Percentiles rank a stretch among this genome's conserved stretches.
phyloP scores from a whole-genome alignment of 2,329 filamentous ascomycete genomes.

The Neobulgaria alba region DNA sequence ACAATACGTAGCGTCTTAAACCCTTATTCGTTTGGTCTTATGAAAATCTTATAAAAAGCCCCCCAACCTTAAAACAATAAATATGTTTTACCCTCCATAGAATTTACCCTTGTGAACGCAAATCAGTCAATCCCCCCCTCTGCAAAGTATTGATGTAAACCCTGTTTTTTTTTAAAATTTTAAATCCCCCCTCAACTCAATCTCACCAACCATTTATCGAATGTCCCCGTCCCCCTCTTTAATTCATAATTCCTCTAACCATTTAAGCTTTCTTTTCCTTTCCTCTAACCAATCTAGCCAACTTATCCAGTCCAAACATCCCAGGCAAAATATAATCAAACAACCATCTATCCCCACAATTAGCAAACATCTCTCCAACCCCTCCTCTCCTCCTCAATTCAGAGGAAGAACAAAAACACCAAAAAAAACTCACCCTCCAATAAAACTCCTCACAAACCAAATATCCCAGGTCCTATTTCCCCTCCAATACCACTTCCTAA shows the following conservation, averaged over 20 bases:
- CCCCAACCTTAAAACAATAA: no score
- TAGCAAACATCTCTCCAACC: not conserved
- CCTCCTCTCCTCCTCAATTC: not conserved
- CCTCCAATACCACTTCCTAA: conserved; percentile 21
- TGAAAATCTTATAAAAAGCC: no score
- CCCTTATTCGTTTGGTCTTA: no score
- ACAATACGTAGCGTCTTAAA: no score
- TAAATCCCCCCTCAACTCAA: no score
- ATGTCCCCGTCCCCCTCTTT: no score
- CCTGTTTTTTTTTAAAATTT: no score
- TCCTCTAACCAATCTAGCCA: conserved; percentile 11
- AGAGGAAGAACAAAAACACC: not conserved
- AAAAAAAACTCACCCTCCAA: conserved; percentile 6
- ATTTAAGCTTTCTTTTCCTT: conserved; percentile 4
- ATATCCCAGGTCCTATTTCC: conserved; percentile 15
- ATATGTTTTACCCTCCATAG: no score
- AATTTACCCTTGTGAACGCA: no score
- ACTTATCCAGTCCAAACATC: conserved; percentile 20
- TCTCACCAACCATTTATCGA: no score
- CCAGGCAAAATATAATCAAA: conserved; percentile 21
- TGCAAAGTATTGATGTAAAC: no score
- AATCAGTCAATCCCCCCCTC: no score
- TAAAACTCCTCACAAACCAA: conserved; percentile 16
- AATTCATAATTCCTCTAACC: not conserved
- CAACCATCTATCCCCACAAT: conserved; percentile 7